phyloP scores from a whole-genome alignment of 2,329 filamentous ascomycete species.

The Diaporthe sp. region DNA sequence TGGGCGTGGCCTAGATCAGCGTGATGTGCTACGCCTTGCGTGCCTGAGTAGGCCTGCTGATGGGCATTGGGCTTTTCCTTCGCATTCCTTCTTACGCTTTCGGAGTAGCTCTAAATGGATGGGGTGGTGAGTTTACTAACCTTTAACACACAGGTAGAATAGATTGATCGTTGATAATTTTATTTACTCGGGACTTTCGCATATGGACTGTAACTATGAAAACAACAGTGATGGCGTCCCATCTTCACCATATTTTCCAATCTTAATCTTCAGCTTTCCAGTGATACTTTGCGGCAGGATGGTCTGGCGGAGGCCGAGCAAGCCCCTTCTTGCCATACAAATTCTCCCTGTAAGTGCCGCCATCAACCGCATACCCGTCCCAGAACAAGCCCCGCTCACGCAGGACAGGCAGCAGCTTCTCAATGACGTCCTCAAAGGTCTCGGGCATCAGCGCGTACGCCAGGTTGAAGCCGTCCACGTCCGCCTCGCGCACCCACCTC shows the following conservation, averaged over 20 bases:
- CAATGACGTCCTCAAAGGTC: constrained; percentile 77
- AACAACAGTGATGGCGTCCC: too few species aligned
- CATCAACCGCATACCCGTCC: constrained; percentile 66
- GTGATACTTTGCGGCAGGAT: constrained; percentile 34
- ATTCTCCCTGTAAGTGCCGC: constrained; percentile 74
- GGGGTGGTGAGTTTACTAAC: background rate
- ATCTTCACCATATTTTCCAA: too few species aligned
- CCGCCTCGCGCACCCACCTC: constrained; percentile 39
- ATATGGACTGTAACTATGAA: background rate
- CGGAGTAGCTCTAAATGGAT: background rate
- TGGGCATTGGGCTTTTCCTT: background rate
- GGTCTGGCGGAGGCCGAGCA: constrained; percentile 32
- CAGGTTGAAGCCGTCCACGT: constrained; percentile 45
- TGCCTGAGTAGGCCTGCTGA: background rate
- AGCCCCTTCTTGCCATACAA: constrained; percentile 64
- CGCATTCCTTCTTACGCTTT: background rate
- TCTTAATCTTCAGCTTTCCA: constrained; percentile 43
- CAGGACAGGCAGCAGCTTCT: constrained; percentile 76
- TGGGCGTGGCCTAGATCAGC: background rate
- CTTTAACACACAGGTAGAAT: background rate
- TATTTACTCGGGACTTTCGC: background rate
- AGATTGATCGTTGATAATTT: background rate
- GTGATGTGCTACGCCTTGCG: background rate
- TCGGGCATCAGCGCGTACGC: constrained; percentile 77
- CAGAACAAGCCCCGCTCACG: constrained; percentile 70